A percentile compares a stretch with the other conserved stretches of the same genome.
phyloP scores from a whole-genome alignment of 257 asterid genomes.

The Salvia miltiorrhiza region DNA sequence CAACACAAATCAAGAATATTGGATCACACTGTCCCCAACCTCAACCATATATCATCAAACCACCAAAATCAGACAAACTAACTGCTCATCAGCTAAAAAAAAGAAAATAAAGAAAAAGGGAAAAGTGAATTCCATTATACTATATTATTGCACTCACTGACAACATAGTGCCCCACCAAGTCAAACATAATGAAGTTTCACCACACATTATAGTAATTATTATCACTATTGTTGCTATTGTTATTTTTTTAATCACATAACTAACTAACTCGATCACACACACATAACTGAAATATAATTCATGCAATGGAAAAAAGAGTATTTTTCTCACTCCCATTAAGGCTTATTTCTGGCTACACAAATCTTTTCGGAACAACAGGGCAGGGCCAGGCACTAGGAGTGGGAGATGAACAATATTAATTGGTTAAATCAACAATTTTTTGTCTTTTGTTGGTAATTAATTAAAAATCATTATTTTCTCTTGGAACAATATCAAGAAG shows the following conservation, averaged over 20 bases:
- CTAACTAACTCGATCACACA: too few species aligned
- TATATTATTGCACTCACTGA: conserved; percentile 14
- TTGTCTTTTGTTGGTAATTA: background rate
- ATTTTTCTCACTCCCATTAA: conserved; percentile 21
- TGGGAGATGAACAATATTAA: conserved; percentile 8
- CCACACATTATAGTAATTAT: background rate
- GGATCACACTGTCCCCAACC: conserved; percentile 33
- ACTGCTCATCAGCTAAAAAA: too few species aligned
- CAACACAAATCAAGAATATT: conserved; percentile 32
- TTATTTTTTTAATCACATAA: too few species aligned
- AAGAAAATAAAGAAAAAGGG: background rate
- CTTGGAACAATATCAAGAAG: conserved; percentile 38
- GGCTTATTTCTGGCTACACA: conserved; percentile 27
- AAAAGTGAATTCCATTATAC: conserved; percentile 33
- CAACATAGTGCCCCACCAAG: conserved; percentile 29
- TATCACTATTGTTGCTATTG: background rate
- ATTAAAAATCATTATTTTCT: background rate
- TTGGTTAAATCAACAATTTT: conserved; percentile 13
- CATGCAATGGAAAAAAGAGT: too few species aligned
- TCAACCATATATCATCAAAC: conserved; percentile 23
- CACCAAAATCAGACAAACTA: conserved; percentile 8
- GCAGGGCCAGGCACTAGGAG: background rate
- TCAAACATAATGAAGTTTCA: conserved; percentile 22
- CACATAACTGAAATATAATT: too few species aligned
- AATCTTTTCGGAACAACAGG: conserved; percentile 16